phyloP scores from a whole-genome alignment of 2,329 filamentous ascomycete species.

The Diaporthe helianthi region DNA sequence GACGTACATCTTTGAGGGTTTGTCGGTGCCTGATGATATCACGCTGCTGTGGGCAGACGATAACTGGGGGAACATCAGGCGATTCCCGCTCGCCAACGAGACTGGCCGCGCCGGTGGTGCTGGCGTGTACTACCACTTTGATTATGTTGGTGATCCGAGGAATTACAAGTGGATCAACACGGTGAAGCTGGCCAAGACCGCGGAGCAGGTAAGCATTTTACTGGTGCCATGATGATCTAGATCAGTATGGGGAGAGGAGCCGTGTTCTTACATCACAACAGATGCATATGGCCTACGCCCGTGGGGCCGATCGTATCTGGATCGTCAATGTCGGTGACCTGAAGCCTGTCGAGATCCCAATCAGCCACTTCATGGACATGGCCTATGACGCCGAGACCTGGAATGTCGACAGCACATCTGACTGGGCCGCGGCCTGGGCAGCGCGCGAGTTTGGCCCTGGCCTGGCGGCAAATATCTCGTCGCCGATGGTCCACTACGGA shows the following conservation, averaged over 20 bases:
- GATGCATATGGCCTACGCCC: constrained; percentile 65
- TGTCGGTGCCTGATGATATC: constrained; percentile 69
- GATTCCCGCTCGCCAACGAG: constrained; percentile 67
- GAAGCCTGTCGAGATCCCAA: constrained; percentile 69
- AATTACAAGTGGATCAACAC: constrained; percentile 70
- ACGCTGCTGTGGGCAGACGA: constrained; percentile 75
- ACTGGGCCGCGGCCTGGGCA: constrained; percentile 62
- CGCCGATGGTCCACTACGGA: constrained; percentile 62
- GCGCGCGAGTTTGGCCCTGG: constrained; percentile 61
- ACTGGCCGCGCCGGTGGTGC: constrained; percentile 66
- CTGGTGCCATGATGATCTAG: too few relatives aligned
- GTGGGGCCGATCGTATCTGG: constrained; percentile 68
- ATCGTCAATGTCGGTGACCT: constrained; percentile 73
- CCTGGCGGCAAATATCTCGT: constrained; percentile 55
- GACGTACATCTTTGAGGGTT: constrained; percentile 70
- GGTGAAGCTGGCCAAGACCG: constrained; percentile 66
- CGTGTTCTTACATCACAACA: constrained; percentile 42
- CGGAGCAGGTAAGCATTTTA: constrained; percentile 50
- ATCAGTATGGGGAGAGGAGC: background rate
- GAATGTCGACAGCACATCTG: constrained; percentile 60
- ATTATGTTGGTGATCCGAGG: constrained; percentile 57
- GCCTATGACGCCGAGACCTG: constrained; percentile 68
- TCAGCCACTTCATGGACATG: constrained; percentile 72
- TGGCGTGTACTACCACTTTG: constrained; percentile 70
- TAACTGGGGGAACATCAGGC: constrained; percentile 71